Conservation (phyloP, 345 rosid species). For the Gossypium sturtianum region DNA sequence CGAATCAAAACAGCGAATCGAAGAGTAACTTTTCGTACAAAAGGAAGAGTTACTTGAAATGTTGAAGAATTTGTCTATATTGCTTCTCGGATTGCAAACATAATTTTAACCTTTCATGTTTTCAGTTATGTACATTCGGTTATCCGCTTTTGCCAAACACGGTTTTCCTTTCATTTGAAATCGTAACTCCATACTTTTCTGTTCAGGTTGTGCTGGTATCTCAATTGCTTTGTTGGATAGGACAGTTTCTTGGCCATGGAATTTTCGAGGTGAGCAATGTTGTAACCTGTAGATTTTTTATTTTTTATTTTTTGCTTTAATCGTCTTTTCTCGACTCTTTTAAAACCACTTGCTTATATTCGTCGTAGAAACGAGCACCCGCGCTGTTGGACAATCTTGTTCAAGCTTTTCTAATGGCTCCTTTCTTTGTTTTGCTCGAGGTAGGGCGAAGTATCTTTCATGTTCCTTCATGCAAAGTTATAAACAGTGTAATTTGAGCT, state of each 20-base stretch:
- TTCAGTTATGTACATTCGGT: background rate
- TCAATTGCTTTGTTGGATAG: slow-evolving; percentile 69
- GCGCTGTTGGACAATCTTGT: slow-evolving; percentile 71
- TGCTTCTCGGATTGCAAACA: background rate
- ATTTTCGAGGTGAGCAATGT: slow-evolving; percentile 59
- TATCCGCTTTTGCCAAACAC: background rate
- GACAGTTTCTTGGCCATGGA: slow-evolving; percentile 84
- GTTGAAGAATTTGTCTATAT: background rate
- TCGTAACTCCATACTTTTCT: background rate
- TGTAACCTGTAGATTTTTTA: background rate
- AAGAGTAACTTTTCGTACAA: background rate
- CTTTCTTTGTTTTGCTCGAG: slow-evolving; percentile 87
- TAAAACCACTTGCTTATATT: background rate
- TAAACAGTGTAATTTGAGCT: background rate
- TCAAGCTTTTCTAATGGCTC: slow-evolving; percentile 83
- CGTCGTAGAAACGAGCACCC: slow-evolving; percentile 73
- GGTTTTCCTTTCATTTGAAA: background rate
- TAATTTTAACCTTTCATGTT: background rate
- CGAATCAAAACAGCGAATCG: background rate
- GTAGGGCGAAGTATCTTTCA: slow-evolving; percentile 19
- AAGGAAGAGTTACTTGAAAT: background rate
- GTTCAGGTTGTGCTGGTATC: slow-evolving; percentile 61
- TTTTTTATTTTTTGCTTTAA: background rate
- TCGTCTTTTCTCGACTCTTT: background rate
- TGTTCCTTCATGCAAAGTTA: background rate